Evolutionary conservation across 73 alveolate genomes (phyloP), one percentile per base, ranked within the genome.

Genomic region (Loxodes magnus): DNA sequence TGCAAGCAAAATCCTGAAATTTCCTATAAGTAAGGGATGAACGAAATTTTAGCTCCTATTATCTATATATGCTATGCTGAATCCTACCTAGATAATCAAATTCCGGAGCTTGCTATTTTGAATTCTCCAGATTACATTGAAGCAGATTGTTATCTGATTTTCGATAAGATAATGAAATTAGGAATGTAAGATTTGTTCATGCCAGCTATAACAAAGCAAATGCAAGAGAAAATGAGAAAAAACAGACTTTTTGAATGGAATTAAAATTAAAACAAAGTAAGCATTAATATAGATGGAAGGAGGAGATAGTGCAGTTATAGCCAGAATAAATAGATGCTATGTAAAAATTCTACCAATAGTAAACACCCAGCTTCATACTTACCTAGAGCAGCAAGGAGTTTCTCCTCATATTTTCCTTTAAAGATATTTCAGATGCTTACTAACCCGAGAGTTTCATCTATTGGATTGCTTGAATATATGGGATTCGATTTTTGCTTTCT

Each of bases 11-110:
- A 61, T 67, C 79, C 80, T 17, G 48, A 35, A 25, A 39, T 74
- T 22, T 67, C 75, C 5, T 88, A 83, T 64, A 86, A 81, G 44
- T 84, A 88, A 49, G 95, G 97, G 33, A 79, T 88, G 93, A 83
- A 83, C 66, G 97, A 88, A 26, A 38, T 88, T 15, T 50, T 82
- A 34, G 95, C 91, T 10, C 51, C 83, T 5, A 57, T 84, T 29
- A 39, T 71, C 19, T 79, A 51, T 74, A 73, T 80, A 1, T 51
- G 73, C 51, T 74, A 56, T 50, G 71, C 75, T 4, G 84, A 71
- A 41, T n/a, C n/a, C n/a, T n/a, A n/a, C 1, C 15, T 10, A 17
- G 52, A 37, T 7, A 21, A 24, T 10, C 2, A 19, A 10, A 12
- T 46, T n/a, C 17, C 2, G 10, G 21, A 10, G 21, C 34, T 46